These are phyloP conservation scores for Lachnum nothofagi DNA, from an alignment of 2,329 filamentous ascomycete genomes.

Conservation along the genomic window DNA sequence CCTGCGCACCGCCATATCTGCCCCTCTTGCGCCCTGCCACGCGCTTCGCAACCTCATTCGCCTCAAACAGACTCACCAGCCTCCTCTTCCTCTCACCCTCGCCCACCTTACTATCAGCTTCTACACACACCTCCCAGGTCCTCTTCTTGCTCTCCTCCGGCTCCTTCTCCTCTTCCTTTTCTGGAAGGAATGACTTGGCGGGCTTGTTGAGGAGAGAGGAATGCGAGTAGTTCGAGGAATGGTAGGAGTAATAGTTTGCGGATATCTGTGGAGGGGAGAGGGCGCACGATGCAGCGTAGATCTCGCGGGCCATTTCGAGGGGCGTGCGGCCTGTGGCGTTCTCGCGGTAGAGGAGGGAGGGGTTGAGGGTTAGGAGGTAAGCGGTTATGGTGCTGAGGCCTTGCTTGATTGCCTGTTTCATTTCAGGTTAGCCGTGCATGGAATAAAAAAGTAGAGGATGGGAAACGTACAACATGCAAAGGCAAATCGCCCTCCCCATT, in stretches of 20 bases:
- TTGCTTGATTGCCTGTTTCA: constrained; percentile 33
- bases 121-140: constrained; percentile 37
- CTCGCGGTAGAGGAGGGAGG: constrained; percentile 56
- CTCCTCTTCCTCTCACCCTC: constrained; percentile 40
- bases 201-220: constrained; percentile 1
- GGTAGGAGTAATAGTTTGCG: constrained; percentile 16
- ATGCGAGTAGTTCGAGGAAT: constrained; percentile 11
- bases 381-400: constrained; percentile 17
- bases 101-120: constrained; percentile 20
- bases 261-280: constrained; percentile 21
- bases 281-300: constrained; percentile 37
- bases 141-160: constrained; percentile 20
- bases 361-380: constrained; percentile 24
- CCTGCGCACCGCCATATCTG: constrained; percentile 13
- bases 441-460: constrained; percentile 22
- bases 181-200: neutral
- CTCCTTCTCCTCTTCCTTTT: neutral
- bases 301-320: constrained; percentile 59
- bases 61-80: constrained; percentile 53
- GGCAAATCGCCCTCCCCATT: constrained; percentile 62
- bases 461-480: constrained; percentile 48
- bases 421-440: constrained; percentile 35
- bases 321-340: constrained; percentile 74
- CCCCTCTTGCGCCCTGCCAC: constrained; percentile 16
- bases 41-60: constrained; percentile 55